Percentiles rank a stretch among this genome's conserved stretches.
Evolutionary conservation across 2,329 filamentous ascomycete species (phyloP).

Genomic region (Venturia nashicola): DNA sequence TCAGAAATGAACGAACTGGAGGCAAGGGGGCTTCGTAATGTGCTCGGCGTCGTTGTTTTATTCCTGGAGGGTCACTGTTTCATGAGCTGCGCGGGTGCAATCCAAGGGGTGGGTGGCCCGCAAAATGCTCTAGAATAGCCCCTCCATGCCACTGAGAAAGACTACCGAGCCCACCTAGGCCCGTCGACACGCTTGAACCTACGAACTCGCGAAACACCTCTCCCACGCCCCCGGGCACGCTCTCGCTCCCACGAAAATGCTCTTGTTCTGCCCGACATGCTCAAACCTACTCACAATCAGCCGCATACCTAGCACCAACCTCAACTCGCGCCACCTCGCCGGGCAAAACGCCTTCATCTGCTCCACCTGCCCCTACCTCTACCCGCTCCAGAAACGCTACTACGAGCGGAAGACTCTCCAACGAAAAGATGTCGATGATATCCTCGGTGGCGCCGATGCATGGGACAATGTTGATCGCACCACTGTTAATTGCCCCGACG

Average conservation of each 20-base stretch:
- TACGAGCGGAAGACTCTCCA: conserved; percentile 72
- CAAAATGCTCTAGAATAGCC: no score
- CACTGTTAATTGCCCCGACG: conserved; percentile 67
- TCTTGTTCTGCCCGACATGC: conserved; percentile 73
- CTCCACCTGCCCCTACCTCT: conserved; percentile 88
- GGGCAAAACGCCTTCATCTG: conserved; percentile 76
- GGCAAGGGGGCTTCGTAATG: background rate
- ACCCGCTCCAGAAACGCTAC: conserved; percentile 64
- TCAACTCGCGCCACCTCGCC: conserved; percentile 23
- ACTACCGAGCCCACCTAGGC: no score
- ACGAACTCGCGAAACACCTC: no score
- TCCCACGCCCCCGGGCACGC: no score
- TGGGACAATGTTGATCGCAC: conserved; percentile 90
- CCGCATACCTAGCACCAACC: conserved; percentile 22
- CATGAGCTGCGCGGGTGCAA: background rate
- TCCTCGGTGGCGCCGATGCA: conserved; percentile 76
- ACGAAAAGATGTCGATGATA: conserved; percentile 77
- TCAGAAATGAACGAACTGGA: no score
- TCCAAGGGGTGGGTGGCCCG: background rate
- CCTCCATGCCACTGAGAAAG: no score
- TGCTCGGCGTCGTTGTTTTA: background rate
- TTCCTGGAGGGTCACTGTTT: background rate
- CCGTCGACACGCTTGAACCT: no score
- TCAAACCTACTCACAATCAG: conserved; percentile 73
- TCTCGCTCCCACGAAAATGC: conserved; percentile 33